Evolutionary conservation across 2,329 filamentous ascomycete genomes (phyloP).

Genomic region (Rutstroemia sp.): DNA sequence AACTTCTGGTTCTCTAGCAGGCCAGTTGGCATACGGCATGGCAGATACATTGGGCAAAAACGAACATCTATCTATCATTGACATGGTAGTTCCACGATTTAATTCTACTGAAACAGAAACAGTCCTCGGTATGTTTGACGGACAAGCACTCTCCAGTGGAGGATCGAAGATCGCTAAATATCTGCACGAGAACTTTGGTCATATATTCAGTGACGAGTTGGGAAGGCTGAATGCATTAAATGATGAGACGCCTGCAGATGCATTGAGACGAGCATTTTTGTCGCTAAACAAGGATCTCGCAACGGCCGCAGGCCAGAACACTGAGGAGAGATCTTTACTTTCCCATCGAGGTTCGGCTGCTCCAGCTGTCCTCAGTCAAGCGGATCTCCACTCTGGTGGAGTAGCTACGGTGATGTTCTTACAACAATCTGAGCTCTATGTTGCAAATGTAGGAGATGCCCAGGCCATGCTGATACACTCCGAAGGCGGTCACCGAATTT

Average conservation of each 20-base stretch:
- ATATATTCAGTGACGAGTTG: slow-evolving; percentile 75
- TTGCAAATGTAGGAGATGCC: slow-evolving; percentile 92
- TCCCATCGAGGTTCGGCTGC: slow-evolving; percentile 65
- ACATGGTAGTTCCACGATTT: slow-evolving; percentile 90
- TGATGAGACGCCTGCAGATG: slow-evolving; percentile 73
- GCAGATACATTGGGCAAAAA: slow-evolving; percentile 89
- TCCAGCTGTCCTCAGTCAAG: slow-evolving; percentile 73
- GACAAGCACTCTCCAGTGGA: slow-evolving; percentile 77
- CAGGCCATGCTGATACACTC: slow-evolving; percentile 93
- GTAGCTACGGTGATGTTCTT: slow-evolving; percentile 90
- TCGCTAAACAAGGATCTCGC: slow-evolving; percentile 91
- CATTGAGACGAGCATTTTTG: slow-evolving; percentile 78
- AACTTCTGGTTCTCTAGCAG: slow-evolving; percentile 91
- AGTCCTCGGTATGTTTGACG: slow-evolving; percentile 91
- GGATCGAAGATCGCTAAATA: slow-evolving; percentile 96
- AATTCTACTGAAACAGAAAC: slow-evolving; percentile 85
- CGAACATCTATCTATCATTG: slow-evolving; percentile 91
- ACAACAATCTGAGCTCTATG: slow-evolving; percentile 80
- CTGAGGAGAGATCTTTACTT: slow-evolving; percentile 62
- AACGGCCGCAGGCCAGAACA: slow-evolving; percentile 70
- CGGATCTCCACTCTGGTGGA: slow-evolving; percentile 83
- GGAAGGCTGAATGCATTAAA: slow-evolving; percentile 60
- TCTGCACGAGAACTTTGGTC: slow-evolving; percentile 89
- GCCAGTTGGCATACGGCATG: slow-evolving; percentile 92
- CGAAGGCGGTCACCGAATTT: slow-evolving; percentile 72